Percentiles rank a stretch among this genome's conserved stretches.
These are phyloP conservation scores for Ophiorrhiza pumila DNA, from an alignment of 257 asterid species.

Conservation along the genomic window DNA sequence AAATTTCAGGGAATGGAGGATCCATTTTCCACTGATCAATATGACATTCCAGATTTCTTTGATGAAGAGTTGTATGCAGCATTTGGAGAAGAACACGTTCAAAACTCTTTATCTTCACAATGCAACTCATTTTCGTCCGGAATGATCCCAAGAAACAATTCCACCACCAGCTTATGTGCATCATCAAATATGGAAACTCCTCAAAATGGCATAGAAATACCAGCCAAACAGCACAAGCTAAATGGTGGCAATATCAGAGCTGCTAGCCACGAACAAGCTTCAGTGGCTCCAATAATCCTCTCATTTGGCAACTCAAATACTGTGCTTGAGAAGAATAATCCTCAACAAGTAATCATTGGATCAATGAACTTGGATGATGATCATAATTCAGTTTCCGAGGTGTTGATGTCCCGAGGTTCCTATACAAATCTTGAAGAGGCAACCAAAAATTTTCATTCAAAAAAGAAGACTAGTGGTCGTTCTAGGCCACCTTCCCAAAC, in stretches of 20 bases:
- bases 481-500: conserved; percentile 39
- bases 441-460: background rate
- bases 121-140: background rate
- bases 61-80: conserved; percentile 8
- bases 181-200: conserved; percentile 1
- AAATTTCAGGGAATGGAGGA: conserved; percentile 19
- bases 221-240: background rate
- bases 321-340: conserved; percentile 7
- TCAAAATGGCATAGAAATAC: background rate
- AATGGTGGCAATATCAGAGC: background rate
- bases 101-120: background rate
- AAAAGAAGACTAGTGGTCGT: conserved; percentile 25
- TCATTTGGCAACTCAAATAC: conserved; percentile 12
- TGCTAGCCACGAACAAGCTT: background rate
- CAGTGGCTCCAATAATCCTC: conserved; percentile 8
- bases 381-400: conserved; percentile 10
- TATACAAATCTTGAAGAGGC: conserved; percentile 12
- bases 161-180: conserved; percentile 9
- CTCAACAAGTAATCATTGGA: background rate
- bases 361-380: background rate
- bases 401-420: conserved; percentile 3
- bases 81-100: conserved; percentile 8
- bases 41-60: conserved; percentile 8
- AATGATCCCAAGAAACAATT: conserved; percentile 1
- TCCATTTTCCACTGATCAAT: conserved; percentile 10